Evolutionary conservation across 805 yeast species (phyloP).

Genomic region (Starmera amethionina): DNA sequence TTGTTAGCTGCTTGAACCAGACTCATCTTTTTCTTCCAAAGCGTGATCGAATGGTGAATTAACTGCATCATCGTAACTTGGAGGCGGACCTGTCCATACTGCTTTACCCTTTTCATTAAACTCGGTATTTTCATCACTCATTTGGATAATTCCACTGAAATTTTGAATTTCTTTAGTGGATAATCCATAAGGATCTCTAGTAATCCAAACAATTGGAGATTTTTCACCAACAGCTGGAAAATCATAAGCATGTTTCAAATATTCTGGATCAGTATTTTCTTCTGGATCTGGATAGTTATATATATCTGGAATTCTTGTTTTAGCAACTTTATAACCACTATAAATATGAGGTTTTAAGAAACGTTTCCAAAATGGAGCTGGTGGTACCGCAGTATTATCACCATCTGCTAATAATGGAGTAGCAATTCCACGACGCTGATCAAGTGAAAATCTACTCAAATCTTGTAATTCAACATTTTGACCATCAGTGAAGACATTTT

Average conservation of each 20-base stretch:
- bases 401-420: slow-evolving; percentile 71
- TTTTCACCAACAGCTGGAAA: slow-evolving; percentile 62
- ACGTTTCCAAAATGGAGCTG: slow-evolving; percentile 33
- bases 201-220: slow-evolving; percentile 84
- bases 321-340: slow-evolving; percentile 36
- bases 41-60: no score
- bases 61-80: slow-evolving; percentile 20
- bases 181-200: slow-evolving; percentile 81
- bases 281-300: slow-evolving; percentile 40
- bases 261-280: slow-evolving; percentile 24
- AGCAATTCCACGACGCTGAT: slow-evolving; percentile 12
- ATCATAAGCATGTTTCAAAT: slow-evolving; percentile 55
- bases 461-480: slow-evolving; percentile 4
- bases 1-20: no score
- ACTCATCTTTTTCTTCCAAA: no score
- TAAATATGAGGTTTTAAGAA: slow-evolving; percentile 49
- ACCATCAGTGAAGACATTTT: slow-evolving; percentile 2
- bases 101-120: slow-evolving; percentile 42
- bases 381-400: slow-evolving; percentile 20
- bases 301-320: slow-evolving; percentile 47
- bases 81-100: slow-evolving; percentile 43
- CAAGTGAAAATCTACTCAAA: slow-evolving; percentile 12
- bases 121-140: slow-evolving; percentile 59
- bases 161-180: slow-evolving; percentile 50
- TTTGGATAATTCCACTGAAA: slow-evolving; percentile 44